A percentile compares a stretch with the other conserved stretches of the same genome.
phyloP scores from a whole-genome alignment of 768 basidiomycete genomes.

The Ephemerocybe angulata region DNA sequence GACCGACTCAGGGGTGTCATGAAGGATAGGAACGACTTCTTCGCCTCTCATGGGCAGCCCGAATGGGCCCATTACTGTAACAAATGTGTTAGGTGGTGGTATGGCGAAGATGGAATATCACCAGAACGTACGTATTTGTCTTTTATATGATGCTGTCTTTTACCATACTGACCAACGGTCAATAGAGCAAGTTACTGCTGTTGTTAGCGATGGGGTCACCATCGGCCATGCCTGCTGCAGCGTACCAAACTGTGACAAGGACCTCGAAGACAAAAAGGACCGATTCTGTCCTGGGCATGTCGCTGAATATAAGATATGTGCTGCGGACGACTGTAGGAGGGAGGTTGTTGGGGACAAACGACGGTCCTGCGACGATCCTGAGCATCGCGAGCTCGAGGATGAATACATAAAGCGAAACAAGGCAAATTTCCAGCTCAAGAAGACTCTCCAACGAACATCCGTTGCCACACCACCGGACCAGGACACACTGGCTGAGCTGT shows the following conservation, averaged over 20 bases:
- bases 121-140: not conserved
- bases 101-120: not conserved
- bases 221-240: conserved; percentile 29
- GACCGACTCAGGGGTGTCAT: conserved; percentile 22
- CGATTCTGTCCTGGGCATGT: conserved; percentile 23
- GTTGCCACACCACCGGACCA: conserved; percentile 4
- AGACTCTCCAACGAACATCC: conserved; percentile 12
- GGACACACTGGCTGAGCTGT: not conserved
- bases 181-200: not conserved
- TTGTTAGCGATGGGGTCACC: conserved; percentile 21
- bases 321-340: conserved; percentile 17
- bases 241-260: conserved; percentile 22
- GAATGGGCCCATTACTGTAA: conserved; percentile 27
- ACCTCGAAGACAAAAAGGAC: conserved; percentile 13
- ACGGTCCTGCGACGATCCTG: conserved; percentile 18
- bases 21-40: conserved; percentile 19
- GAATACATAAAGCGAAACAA: conserved; percentile 13
- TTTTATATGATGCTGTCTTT: not conserved
- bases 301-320: conserved; percentile 12
- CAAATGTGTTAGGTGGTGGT: conserved; percentile 17
- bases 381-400: conserved; percentile 21
- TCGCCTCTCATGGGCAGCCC: conserved; percentile 21
- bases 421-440: conserved; percentile 23
- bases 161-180: not conserved
- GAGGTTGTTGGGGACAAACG: conserved; percentile 7